Percentiles rank a stretch among this genome's conserved stretches.
Evolutionary conservation across 1,284 basidiomycete genomes (phyloP).

Genomic region (Ceratobasidium papillatum): DNA sequence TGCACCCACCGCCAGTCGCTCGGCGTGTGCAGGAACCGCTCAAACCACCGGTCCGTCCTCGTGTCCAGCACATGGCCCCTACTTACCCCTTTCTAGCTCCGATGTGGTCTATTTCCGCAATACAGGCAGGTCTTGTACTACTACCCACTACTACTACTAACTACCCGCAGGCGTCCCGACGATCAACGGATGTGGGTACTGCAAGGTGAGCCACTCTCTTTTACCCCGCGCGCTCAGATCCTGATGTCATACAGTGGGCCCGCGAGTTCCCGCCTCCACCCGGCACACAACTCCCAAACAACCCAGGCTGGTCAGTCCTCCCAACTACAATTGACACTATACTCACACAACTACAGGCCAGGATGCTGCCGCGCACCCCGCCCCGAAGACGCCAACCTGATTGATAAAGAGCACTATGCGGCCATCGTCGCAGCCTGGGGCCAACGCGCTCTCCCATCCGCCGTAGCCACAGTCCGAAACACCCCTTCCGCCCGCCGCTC

Average conservation of each 20-base stretch:
- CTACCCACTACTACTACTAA: background rate
- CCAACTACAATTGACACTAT: background rate
- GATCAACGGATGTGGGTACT: constrained; percentile 42
- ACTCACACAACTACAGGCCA: constrained; percentile 22
- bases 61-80: constrained; percentile 20
- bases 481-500: constrained; percentile 15
- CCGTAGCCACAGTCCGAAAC: constrained; percentile 15
- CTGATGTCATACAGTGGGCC: constrained; percentile 36
- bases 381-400: constrained; percentile 33
- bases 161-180: constrained; percentile 15
- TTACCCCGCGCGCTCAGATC: background rate
- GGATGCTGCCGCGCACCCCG: constrained; percentile 44
- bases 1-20: constrained; percentile 37
- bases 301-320: constrained; percentile 40
- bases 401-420: constrained; percentile 34
- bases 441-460: constrained; percentile 24
- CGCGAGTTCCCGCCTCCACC: constrained; percentile 33
- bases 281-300: constrained; percentile 38
- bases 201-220: constrained; percentile 33
- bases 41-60: constrained; percentile 34
- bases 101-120: constrained; percentile 42
- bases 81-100: constrained; percentile 30
- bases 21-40: constrained; percentile 32
- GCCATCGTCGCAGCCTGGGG: constrained; percentile 32
- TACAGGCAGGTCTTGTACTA: constrained; percentile 35